Evolutionary conservation across 139 green algal genomes (phyloP), one percentile per base, ranked within the genome.

Genomic region (Pseudopediastrum boryanum): DNA sequence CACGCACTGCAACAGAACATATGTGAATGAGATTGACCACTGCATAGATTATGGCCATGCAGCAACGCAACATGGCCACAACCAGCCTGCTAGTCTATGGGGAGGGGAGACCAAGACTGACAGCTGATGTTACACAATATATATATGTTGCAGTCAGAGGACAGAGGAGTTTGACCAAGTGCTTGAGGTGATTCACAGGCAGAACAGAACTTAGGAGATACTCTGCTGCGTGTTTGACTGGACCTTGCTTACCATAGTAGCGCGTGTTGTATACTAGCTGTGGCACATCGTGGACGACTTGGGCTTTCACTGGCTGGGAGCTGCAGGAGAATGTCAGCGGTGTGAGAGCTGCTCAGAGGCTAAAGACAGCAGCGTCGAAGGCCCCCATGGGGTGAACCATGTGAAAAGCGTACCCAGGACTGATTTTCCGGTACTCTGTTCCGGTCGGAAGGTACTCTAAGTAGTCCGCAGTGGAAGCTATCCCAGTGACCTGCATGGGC

Each of bases 231-330:
- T n/a, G 16, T 58, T 58, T 27, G 48, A 41, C 6, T 56, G 51
- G 27, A 3, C 27, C 9, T 0, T 44, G 35, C 82, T 70, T 59
- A 94, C 88, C 61, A 29, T 89, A 93, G 77, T 96, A 96, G 70
- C 90, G 92, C 59, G 94, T 95, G 82, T 96, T 86, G 71, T 94
- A 96, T 0, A 96, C 82, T 2, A 84, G 61, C 35, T 90, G 75
- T 0, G 73, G 44, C 36, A 86, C 73, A 38, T 92, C 86, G n/a
- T 92, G 84, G 0, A 90, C 90, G 6, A 96, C 52, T 9, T 74
- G 63, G 2, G 90, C 78, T 12, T 86, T 88, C 25, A 94, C 71
- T 0, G 86, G 84, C 39, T 88, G 85, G 2, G 83, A 90, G 41
- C 91, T 95, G 91, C 68, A 36, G 23, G n/a, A 74, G 29, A 13